Evolutionary conservation across 192 early-diverging fungal genomes (phyloP), one percentile per base, ranked within the genome.

Genomic region (Chytriomyces confervae): DNA sequence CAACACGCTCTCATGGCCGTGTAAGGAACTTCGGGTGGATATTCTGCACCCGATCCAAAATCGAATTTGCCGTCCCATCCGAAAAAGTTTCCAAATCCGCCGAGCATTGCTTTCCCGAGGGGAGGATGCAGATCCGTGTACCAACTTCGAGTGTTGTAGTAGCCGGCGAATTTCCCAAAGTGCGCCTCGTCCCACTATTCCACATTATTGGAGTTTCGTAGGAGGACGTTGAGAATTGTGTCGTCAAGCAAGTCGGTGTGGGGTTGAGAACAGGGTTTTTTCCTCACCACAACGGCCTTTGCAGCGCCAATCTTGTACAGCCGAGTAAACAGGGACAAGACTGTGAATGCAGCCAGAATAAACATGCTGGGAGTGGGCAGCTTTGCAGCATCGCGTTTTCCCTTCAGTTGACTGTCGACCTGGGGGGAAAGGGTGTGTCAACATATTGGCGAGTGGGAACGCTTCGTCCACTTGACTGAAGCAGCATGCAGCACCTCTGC

Each of bases 41-140:
- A 98, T 20, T 69, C 69, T 0, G 80, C 78, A 6, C 93, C 93
- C 6, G 93, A 94, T 16, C 91, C 89, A 76, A 98, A 99, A 5
- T 83, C 86, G 75, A 96, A 98, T 1, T 84, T 80, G 0, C 96
- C 97, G 81, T 98, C 88, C 75, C 91, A 97, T 0, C 95, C 93
- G 13, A 89, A 92, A 46, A 99, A 67, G 0, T 88, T 66, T 50
- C 93, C 97, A 5, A 95, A 90, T 13, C 97, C 81, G 0, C 92
- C 96, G 24, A 96, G 89, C 27, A 99, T 84, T 86, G 98, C 97
- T 86, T 99, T 99, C 48, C 97, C 97, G 63, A 97, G 83, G 5
- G 97, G 96, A 29, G 97, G 97, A 78, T 99, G 98, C 1, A 99
- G 95, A 85, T 99, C 98, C 78, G 95, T 95, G 79, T 97, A 99